A percentile compares a stretch with the other conserved stretches of the same genome.
Conservation (phyloP, 495 filamentous ascomycete species). For the Aspergillus asperescens region DNA sequence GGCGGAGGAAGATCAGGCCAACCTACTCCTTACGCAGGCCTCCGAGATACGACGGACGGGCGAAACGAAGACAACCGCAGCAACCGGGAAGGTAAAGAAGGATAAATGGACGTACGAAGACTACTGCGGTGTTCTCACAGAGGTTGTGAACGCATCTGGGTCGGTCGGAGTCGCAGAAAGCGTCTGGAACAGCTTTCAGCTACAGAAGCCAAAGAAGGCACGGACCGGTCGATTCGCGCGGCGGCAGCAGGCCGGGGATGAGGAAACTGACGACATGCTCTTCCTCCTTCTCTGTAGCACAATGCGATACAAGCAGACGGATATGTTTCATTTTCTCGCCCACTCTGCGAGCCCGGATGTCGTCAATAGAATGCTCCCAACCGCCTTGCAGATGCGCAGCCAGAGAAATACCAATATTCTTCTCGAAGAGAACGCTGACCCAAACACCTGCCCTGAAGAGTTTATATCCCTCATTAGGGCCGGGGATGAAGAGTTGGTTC, state of each 20-base stretch:
- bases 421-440: conserved; percentile 9
- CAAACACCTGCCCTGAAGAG: conserved; percentile 5
- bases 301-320: conserved; percentile 6
- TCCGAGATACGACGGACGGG: conserved; percentile 11
- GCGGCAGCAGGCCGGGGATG: conserved; percentile 5
- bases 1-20: conserved; percentile 6
- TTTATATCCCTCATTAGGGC: background rate
- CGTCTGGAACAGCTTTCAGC: conserved; percentile 6
- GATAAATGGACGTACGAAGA: conserved; percentile 15
- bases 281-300: conserved; percentile 2
- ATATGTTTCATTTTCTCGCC: conserved; percentile 11
- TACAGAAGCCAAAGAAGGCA: conserved; percentile 11
- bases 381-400: conserved; percentile 8
- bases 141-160: background rate
- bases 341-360: conserved; percentile 6
- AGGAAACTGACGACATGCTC: conserved; percentile 8
- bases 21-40: conserved; percentile 8
- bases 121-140: conserved; percentile 4
- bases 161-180: conserved; percentile 8
- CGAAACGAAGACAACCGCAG: background rate
- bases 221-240: conserved; percentile 5
- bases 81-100: conserved; percentile 5
- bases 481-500: conserved; percentile 6
- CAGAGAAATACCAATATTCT: conserved; percentile 2
- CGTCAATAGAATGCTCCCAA: conserved; percentile 6